Evolutionary conservation across 108 stramenopile species (phyloP).

Genomic region (Parmales sp.): DNA sequence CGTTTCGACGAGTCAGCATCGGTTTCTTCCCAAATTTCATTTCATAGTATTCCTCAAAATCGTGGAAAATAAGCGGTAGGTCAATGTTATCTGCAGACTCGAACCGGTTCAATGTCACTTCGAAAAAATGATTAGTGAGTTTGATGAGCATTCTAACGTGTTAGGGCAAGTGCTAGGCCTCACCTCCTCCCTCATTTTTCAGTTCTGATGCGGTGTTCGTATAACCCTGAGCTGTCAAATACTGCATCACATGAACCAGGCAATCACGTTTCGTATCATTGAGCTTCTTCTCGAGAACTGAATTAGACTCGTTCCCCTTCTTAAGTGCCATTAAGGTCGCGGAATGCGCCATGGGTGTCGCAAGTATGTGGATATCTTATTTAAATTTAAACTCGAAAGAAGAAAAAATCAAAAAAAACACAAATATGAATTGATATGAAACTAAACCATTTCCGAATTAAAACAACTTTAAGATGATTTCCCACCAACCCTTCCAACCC

Average conservation of each 20-base stretch:
- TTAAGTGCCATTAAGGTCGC: conserved; percentile 26
- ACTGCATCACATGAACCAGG: conserved; percentile 23
- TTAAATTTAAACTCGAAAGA: too few relatives aligned
- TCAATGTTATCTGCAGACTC: conserved; percentile 52
- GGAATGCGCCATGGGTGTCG: conserved; percentile 4
- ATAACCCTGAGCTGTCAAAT: conserved; percentile 23
- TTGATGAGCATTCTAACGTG: too few relatives aligned
- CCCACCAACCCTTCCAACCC: too few relatives aligned
- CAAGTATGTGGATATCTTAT: too few relatives aligned
- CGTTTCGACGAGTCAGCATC: not conserved
- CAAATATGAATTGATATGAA: too few relatives aligned
- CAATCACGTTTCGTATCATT: conserved; percentile 23
- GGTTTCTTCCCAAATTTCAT: conserved; percentile 31
- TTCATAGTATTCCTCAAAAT: conserved; percentile 48
- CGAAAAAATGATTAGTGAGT: too few relatives aligned
- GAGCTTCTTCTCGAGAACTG: conserved; percentile 17
- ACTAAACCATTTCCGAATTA: too few relatives aligned
- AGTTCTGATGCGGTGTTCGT: conserved; percentile 26
- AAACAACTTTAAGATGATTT: too few relatives aligned
- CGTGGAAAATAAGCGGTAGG: conserved; percentile 31
- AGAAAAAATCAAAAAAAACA: too few relatives aligned
- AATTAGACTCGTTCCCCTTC: conserved; percentile 21
- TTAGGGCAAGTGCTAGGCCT: too few relatives aligned
- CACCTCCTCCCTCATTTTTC: conserved; percentile 18
- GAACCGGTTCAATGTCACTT: conserved; percentile 6